phyloP scores from a whole-genome alignment of 805 yeast species.

The Myxozyma melibiosi region DNA sequence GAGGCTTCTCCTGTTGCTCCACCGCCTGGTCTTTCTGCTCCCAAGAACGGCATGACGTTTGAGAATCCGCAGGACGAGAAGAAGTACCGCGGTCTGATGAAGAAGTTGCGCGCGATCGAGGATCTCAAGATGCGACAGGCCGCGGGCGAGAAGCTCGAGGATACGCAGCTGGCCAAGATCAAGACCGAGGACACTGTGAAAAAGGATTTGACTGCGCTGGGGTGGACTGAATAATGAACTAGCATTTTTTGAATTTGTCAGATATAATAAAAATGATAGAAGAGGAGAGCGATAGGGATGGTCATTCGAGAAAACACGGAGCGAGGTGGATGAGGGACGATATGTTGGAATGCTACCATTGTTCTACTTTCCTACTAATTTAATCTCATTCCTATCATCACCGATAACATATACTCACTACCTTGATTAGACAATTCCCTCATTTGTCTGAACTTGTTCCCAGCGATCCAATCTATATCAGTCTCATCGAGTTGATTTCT shows the following conservation, averaged over 20 bases:
- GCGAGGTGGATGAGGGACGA: too few species aligned
- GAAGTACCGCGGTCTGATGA: conserved; percentile 84
- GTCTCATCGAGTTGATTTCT: too few species aligned
- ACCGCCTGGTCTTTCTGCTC: conserved; percentile 33
- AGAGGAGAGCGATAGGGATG: neutral
- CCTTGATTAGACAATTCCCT: too few species aligned
- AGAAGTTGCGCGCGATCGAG: conserved; percentile 95
- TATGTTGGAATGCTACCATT: too few species aligned
- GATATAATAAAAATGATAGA: too few species aligned
- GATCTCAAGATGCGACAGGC: conserved; percentile 82
- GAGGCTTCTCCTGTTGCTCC: conserved; percentile 61
- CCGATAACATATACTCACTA: too few species aligned
- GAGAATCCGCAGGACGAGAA: conserved; percentile 69
- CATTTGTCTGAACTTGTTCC: too few species aligned
- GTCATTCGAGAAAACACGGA: neutral
- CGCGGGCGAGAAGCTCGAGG: conserved; percentile 82
- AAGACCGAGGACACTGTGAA: conserved; percentile 81
- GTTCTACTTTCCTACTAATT: too few species aligned
- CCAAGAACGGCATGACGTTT: conserved; percentile 19
- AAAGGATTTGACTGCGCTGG: conserved; percentile 70
- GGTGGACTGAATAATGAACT: conserved; percentile 61
- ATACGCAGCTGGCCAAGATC: conserved; percentile 88
- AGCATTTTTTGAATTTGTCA: neutral
- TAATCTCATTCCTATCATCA: too few species aligned
- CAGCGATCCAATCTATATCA: too few species aligned